These are phyloP conservation scores for Bruguiera hainesii DNA, from an alignment of 441 rosid species.

Conservation along the genomic window DNA sequence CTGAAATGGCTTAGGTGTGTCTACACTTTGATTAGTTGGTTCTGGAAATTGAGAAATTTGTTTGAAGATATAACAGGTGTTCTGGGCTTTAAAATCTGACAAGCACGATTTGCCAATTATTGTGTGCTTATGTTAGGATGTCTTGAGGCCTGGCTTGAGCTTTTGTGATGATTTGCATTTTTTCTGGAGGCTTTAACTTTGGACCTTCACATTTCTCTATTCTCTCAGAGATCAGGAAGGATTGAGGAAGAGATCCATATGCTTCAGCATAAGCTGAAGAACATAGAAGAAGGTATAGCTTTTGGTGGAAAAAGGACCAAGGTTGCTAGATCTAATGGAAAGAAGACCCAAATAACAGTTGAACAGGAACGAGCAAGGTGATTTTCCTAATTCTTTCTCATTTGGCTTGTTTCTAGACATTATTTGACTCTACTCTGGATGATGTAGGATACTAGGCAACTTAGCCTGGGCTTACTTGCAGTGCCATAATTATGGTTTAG, in stretches of 20 bases:
- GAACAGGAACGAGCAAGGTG: conserved; percentile 85
- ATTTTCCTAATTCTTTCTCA: conserved; percentile 9
- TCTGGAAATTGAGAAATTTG: not conserved
- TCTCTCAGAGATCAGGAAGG: conserved; percentile 70
- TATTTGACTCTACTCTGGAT: conserved; percentile 7
- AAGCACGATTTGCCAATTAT: not conserved
- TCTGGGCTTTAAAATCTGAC: not conserved
- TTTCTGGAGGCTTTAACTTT: not conserved
- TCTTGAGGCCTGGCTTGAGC: not conserved
- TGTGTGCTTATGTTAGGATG: not conserved
- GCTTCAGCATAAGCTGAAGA: conserved; percentile 59
- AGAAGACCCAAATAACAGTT: conserved; percentile 52
- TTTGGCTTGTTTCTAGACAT: not conserved
- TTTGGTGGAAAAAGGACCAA: conserved; percentile 57
- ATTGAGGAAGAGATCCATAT: conserved; percentile 74
- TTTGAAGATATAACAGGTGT: no score
- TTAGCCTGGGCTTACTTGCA: conserved; percentile 91
- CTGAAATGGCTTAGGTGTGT: no score
- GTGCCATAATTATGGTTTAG: conserved; percentile 66
- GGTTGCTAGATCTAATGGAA: conserved; percentile 71
- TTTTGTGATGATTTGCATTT: not conserved
- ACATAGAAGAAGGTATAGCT: conserved; percentile 49
- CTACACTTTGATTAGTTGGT: not conserved
- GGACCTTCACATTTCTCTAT: not conserved
- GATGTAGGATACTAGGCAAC: conserved; percentile 68